Percentiles rank a stretch among this genome's conserved stretches.
phyloP scores from a whole-genome alignment of 164 flowering plant species.

The Annona cherimola region DNA sequence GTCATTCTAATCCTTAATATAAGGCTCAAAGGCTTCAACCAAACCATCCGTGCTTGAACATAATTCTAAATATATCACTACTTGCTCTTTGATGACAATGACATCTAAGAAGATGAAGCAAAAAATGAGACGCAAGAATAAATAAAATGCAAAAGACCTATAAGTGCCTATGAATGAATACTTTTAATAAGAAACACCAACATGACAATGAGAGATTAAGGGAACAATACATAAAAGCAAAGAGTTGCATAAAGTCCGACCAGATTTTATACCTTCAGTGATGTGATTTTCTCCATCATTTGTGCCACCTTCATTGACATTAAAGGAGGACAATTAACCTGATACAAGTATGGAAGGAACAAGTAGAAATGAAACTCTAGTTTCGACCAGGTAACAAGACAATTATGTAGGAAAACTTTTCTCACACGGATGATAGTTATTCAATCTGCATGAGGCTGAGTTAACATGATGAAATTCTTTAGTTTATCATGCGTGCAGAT shows the following conservation, averaged over 20 bases:
- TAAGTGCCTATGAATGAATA: not conserved
- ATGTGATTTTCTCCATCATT: slow-evolving; percentile 53
- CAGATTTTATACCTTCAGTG: slow-evolving; percentile 61
- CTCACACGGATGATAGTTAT: too few relatives aligned
- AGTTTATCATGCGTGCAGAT: not conserved
- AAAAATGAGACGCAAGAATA: not conserved
- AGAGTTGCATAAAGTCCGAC: not conserved
- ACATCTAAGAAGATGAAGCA: too few relatives aligned
- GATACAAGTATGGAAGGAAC: slow-evolving; percentile 7
- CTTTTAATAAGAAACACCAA: not conserved
- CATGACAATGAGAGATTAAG: not conserved
- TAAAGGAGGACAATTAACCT: slow-evolving; percentile 59
- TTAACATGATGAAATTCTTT: not conserved
- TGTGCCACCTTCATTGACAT: slow-evolving; percentile 49
- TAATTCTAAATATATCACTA: too few relatives aligned
- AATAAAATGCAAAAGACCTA: not conserved
- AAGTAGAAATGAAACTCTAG: not conserved
- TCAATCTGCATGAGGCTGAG: not conserved
- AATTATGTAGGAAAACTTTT: not conserved
- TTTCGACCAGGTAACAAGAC: not conserved
- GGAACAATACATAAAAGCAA: not conserved
- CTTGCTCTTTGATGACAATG: too few relatives aligned
- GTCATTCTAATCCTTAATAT: too few relatives aligned
- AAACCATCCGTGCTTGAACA: too few relatives aligned
- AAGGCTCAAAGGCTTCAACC: too few relatives aligned